A percentile compares a stretch with the other conserved stretches of the same genome.
These are phyloP conservation scores for Nakaseomyces delphensis DNA, from an alignment of 1,139 yeast genomes.

Conservation along the genomic window DNA sequence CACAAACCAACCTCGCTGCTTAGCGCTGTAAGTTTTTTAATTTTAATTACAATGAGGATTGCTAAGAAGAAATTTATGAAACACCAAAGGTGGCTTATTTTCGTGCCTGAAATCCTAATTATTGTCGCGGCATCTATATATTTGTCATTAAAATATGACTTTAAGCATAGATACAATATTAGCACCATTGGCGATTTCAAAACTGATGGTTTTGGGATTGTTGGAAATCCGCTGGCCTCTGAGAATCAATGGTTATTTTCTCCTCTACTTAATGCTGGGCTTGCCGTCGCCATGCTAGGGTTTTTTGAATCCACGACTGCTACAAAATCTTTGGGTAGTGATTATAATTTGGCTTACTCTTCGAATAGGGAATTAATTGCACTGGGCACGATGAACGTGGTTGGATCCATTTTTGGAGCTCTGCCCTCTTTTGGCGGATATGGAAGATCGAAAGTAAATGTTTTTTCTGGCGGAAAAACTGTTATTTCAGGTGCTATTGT, in stretches of 20 bases:
- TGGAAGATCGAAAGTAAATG: constrained; percentile 85
- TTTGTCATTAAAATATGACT: constrained; percentile 45
- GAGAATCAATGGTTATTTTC: constrained; percentile 25
- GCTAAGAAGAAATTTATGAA: constrained; percentile 37
- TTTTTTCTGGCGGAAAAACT: constrained; percentile 76
- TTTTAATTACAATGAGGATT: constrained; percentile 37
- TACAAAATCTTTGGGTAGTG: constrained; percentile 66
- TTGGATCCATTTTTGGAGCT: constrained; percentile 60
- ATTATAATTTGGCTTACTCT: constrained; percentile 57
- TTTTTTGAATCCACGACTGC: constrained; percentile 94
- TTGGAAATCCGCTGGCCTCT: constrained; percentile 43
- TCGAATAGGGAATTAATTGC: constrained; percentile 76
- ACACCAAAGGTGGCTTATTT: constrained; percentile 32
- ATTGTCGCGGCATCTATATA: constrained; percentile 60
- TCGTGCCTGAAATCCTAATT: constrained; percentile 73
- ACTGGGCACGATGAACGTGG: constrained; percentile 65
- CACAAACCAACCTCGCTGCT: constrained; percentile 47
- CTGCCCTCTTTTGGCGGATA: constrained; percentile 95
- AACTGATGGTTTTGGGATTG: constrained; percentile 35
- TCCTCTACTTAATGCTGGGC: constrained; percentile 46
- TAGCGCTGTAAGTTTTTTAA: constrained; percentile 41
- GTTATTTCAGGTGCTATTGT: constrained; percentile 76
- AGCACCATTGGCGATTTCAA: constrained; percentile 61
- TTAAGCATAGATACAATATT: constrained; percentile 50
- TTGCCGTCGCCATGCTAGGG: constrained; percentile 79